Conservation (phyloP, 2,329 filamentous ascomycete genomes). For the Arachnopeziza araneosa region DNA sequence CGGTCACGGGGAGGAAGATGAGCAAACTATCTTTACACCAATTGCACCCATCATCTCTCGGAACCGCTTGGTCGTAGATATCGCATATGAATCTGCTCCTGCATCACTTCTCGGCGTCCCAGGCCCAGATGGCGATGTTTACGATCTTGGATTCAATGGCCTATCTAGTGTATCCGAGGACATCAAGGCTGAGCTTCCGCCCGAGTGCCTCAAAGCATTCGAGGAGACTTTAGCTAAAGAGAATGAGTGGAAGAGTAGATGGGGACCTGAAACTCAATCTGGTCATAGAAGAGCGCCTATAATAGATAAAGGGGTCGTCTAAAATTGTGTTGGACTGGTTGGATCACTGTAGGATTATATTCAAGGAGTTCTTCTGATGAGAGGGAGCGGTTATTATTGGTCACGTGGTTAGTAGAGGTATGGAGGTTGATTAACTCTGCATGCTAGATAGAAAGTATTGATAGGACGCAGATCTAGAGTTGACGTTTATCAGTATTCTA, state of each 20-base stretch:
- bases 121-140: conserved; percentile 47
- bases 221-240: conserved; percentile 61
- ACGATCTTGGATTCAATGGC: conserved; percentile 47
- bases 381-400: background rate
- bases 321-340: background rate
- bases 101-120: conserved; percentile 50
- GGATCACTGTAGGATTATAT: background rate
- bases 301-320: conserved; percentile 51
- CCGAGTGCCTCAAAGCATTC: conserved; percentile 68
- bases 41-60: conserved; percentile 53
- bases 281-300: conserved; percentile 46
- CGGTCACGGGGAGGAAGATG: conserved; percentile 11
- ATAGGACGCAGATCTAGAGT: background rate
- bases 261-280: conserved; percentile 63
- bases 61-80: conserved; percentile 59
- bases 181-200: conserved; percentile 58
- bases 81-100: conserved; percentile 51
- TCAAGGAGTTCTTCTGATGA: background rate
- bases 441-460: background rate
- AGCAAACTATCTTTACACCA: conserved; percentile 42
- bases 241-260: conserved; percentile 65
- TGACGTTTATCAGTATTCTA: background rate
- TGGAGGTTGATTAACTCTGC: background rate
- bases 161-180: conserved; percentile 60
- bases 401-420: background rate